These are phyloP conservation scores for Aspergillus baeticus DNA, from an alignment of 495 filamentous ascomycete species.

Conservation along the genomic window DNA sequence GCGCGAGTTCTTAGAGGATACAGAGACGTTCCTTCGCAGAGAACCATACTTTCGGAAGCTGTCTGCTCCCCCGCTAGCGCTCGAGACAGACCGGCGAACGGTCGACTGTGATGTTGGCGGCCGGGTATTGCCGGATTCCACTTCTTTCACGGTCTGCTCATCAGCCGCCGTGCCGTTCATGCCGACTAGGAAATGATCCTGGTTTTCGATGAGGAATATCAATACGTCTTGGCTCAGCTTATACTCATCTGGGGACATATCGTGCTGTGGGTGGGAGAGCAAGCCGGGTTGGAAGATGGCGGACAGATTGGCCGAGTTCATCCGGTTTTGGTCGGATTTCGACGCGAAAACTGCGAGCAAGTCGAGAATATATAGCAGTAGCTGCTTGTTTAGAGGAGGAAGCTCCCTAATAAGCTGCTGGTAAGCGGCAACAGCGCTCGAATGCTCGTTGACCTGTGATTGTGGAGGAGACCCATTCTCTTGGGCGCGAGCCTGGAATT, in stretches of 20 bases:
- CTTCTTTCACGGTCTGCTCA: constrained; percentile 81
- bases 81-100: constrained; percentile 76
- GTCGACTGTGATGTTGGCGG: constrained; percentile 51
- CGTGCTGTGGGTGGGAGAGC: constrained; percentile 88
- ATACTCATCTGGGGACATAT: constrained; percentile 93
- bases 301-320: constrained; percentile 93
- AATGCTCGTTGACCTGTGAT: constrained; percentile 65
- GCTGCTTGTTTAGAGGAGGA: constrained; percentile 88
- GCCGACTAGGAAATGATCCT: constrained; percentile 85
- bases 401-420: constrained; percentile 90
- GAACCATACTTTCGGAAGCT: constrained; percentile 72
- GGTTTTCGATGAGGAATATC: constrained; percentile 97
- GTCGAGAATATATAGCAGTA: constrained; percentile 95
- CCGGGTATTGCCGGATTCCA: constrained; percentile 66
- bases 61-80: constrained; percentile 81
- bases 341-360: constrained; percentile 97
- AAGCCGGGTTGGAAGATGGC: constrained; percentile 98
- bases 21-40: constrained; percentile 82
- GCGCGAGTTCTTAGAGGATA: constrained; percentile 66
- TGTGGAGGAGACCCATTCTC: constrained; percentile 22
- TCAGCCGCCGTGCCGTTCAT: constrained; percentile 92
- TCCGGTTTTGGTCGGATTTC: constrained; percentile 94
- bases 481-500: constrained; percentile 67
- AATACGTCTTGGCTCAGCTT: constrained; percentile 94
- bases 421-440: constrained; percentile 75